These are phyloP conservation scores for Neoscytalidium dimidiatum DNA, from an alignment of 2,329 filamentous ascomycete species.

Conservation along the genomic window DNA sequence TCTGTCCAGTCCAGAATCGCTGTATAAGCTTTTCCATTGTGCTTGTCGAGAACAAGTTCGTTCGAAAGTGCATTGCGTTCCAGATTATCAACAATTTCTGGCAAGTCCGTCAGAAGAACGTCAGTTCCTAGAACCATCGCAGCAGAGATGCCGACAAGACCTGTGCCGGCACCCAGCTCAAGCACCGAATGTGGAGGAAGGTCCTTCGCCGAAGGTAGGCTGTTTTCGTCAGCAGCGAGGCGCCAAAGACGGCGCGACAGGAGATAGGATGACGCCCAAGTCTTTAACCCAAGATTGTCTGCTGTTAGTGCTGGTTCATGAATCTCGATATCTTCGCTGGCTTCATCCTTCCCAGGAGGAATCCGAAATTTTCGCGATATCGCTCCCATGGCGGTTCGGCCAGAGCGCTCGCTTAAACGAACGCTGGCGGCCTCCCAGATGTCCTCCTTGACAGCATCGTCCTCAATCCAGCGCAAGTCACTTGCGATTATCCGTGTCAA, in stretches of 20 bases:
- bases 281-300: slow-evolving; percentile 89
- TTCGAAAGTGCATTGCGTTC: slow-evolving; percentile 72
- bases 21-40: slow-evolving; percentile 60
- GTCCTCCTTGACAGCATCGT: slow-evolving; percentile 65
- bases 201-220: slow-evolving; percentile 20
- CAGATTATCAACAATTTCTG: slow-evolving; percentile 80
- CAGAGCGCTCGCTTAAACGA: slow-evolving; percentile 82
- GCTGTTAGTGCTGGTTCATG: slow-evolving; percentile 85
- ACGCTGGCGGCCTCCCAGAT: slow-evolving; percentile 80
- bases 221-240: slow-evolving; percentile 27
- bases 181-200: slow-evolving; percentile 49
- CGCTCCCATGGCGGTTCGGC: slow-evolving; percentile 68
- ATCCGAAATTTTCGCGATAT: slow-evolving; percentile 64
- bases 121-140: slow-evolving; percentile 68
- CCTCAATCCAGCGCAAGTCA: slow-evolving; percentile 66
- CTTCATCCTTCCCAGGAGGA: slow-evolving; percentile 37
- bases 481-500: slow-evolving; percentile 70
- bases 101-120: slow-evolving; percentile 79
- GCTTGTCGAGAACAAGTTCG: slow-evolving; percentile 52
- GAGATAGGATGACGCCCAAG: slow-evolving; percentile 89
- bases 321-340: slow-evolving; percentile 66
- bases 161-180: slow-evolving; percentile 88
- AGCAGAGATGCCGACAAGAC: slow-evolving; percentile 84
- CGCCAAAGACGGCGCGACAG: slow-evolving; percentile 69
- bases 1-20: slow-evolving; percentile 73